These are phyloP conservation scores for Diutina sp. DNA, from an alignment of 1,139 yeast species.

Conservation along the genomic window DNA sequence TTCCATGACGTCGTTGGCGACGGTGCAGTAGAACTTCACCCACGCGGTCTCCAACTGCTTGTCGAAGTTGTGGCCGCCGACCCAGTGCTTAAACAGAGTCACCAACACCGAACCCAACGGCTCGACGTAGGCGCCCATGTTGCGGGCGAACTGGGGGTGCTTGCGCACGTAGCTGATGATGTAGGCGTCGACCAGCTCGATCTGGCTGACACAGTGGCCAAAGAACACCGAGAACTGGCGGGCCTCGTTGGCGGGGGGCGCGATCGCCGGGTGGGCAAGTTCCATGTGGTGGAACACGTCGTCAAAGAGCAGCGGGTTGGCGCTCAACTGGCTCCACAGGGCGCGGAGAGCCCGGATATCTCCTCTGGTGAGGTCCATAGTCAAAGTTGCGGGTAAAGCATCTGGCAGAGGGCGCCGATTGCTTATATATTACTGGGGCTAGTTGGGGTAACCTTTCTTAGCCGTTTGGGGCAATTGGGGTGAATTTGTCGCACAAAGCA, in stretches of 20 bases:
- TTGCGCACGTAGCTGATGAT: background rate
- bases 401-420: background rate
- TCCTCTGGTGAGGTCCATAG: background rate
- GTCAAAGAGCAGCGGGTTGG: background rate
- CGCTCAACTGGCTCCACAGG: slow-evolving; percentile 1
- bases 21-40: background rate
- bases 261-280: background rate
- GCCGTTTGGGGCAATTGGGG: background rate
- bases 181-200: background rate
- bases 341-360: background rate
- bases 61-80: background rate
- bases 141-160: background rate
- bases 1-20: background rate
- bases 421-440: background rate
- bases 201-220: background rate
- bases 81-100: background rate
- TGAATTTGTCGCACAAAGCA: background rate
- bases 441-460: background rate
- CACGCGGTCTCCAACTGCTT: background rate
- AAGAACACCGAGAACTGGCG: background rate
- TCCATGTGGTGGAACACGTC: background rate
- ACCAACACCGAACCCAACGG: background rate
- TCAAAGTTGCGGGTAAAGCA: background rate
- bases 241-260: background rate
- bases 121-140: background rate